Evolutionary conservation across 352 stramenopile genomes (phyloP).

Genomic region (Aphanomyces invadans): DNA sequence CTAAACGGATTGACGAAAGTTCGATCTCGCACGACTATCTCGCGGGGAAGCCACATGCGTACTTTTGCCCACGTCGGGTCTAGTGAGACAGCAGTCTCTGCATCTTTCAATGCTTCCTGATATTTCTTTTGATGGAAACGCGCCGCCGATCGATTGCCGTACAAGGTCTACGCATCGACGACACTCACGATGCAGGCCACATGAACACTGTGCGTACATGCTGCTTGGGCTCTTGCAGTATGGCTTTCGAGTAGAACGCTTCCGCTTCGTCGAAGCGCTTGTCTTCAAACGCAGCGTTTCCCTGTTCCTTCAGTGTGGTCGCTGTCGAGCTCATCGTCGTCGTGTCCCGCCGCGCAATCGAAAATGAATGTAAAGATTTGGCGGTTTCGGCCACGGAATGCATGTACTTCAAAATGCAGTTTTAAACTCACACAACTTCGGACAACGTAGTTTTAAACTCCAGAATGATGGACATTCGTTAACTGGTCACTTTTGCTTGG

Average conservation of each 20-base stretch:
- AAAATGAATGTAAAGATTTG: background rate
- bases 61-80: conserved; percentile 88
- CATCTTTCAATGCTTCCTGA: conserved; percentile 71
- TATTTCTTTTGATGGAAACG: conserved; percentile 66
- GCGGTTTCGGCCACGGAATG: background rate
- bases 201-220: conserved; percentile 33
- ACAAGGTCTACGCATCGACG: conserved; percentile 39
- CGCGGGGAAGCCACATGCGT: background rate
- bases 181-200: background rate
- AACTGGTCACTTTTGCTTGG: conserved; percentile 69
- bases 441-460: too few relatives aligned
- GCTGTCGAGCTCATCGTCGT: background rate
- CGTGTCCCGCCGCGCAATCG: background rate
- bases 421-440: too few relatives aligned
- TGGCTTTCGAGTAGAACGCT: conserved; percentile 48
- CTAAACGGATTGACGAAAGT: conserved; percentile 20
- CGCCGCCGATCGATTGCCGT: conserved; percentile 84
- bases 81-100: conserved; percentile 62
- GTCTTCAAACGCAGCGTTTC: conserved; percentile 60
- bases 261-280: conserved; percentile 43
- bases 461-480: too few relatives aligned
- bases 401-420: background rate
- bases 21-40: background rate
- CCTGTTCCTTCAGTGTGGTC: conserved; percentile 37
- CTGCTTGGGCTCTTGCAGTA: conserved; percentile 38